A percentile compares a stretch with the other conserved stretches of the same genome.
These are phyloP conservation scores for Malbranchea zuffiana DNA, from an alignment of 2,329 filamentous ascomycete genomes.

Conservation along the genomic window DNA sequence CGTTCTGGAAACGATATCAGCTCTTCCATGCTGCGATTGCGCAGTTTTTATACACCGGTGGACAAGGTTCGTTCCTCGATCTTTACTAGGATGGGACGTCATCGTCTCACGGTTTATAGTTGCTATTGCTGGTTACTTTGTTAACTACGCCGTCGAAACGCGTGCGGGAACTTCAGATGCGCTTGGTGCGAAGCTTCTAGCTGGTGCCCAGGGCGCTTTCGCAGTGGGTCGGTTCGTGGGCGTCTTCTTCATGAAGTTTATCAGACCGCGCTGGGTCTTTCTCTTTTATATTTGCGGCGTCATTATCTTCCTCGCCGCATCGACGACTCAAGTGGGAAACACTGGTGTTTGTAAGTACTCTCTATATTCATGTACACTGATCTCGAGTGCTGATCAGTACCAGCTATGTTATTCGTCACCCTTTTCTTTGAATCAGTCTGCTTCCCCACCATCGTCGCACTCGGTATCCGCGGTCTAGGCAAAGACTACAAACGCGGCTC, in stretches of 20 bases:
- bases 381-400: conserved; percentile 25
- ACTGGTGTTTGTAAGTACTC: conserved; percentile 34
- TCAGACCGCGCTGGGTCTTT: conserved; percentile 59
- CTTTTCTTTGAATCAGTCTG: conserved; percentile 75
- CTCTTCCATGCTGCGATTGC: conserved; percentile 65
- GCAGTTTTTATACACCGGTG: conserved; percentile 71
- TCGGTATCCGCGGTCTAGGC: conserved; percentile 63
- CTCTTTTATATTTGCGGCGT: conserved; percentile 55
- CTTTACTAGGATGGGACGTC: conserved; percentile 21
- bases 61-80: conserved; percentile 47
- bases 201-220: conserved; percentile 63
- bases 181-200: conserved; percentile 56
- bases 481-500: conserved; percentile 62
- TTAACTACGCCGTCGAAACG: conserved; percentile 59
- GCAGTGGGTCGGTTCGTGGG: conserved; percentile 62
- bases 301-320: conserved; percentile 48
- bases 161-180: conserved; percentile 44
- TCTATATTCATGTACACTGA: too few species aligned
- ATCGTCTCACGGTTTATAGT: conserved; percentile 22
- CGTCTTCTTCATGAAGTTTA: conserved; percentile 53
- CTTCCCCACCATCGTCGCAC: conserved; percentile 70
- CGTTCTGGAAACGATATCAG: conserved; percentile 59
- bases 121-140: conserved; percentile 50
- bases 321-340: conserved; percentile 39
- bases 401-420: conserved; percentile 52